These are phyloP conservation scores for Cornus kousa DNA, from an alignment of 148 eudicot genomes.

Conservation along the genomic window DNA sequence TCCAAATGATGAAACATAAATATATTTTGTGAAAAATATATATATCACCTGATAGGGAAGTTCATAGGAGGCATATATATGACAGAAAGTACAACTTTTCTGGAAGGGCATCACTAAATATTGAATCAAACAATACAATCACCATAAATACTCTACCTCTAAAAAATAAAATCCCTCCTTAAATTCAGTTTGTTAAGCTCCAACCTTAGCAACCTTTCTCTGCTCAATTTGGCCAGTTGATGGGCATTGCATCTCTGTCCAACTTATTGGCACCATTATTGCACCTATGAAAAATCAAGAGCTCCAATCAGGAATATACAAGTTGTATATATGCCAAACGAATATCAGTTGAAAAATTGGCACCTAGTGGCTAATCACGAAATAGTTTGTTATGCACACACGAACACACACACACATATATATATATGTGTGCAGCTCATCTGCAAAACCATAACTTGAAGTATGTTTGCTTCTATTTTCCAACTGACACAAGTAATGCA, in stretches of 20 bases:
- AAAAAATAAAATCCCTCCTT: background rate
- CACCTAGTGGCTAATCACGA: background rate
- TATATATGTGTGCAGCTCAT: too few species aligned
- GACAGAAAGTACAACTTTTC: background rate
- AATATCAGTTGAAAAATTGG: background rate
- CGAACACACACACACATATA: too few species aligned
- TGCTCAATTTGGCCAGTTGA: slow-evolving; percentile 86
- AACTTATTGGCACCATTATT: slow-evolving; percentile 88
- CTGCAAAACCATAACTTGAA: too few species aligned
- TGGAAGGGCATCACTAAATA: background rate
- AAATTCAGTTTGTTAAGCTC: slow-evolving; percentile 27
- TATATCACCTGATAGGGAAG: background rate
- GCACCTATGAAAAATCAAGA: slow-evolving; percentile 46
- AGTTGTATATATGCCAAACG: too few species aligned
- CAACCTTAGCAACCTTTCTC: slow-evolving; percentile 92
- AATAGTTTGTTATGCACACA: too few species aligned
- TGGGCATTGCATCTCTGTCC: slow-evolving; percentile 99
- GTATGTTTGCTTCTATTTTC: too few species aligned
- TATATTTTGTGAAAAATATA: too few species aligned
- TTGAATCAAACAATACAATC: background rate
- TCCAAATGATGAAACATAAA: too few species aligned
- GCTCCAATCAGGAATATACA: background rate
- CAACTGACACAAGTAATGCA: too few species aligned
- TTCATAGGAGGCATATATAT: background rate
- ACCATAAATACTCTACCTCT: background rate